Evolutionary conservation across 805 yeast genomes (phyloP), one percentile per base, ranked within the genome.

Genomic region (Ogataea ganodermae): DNA sequence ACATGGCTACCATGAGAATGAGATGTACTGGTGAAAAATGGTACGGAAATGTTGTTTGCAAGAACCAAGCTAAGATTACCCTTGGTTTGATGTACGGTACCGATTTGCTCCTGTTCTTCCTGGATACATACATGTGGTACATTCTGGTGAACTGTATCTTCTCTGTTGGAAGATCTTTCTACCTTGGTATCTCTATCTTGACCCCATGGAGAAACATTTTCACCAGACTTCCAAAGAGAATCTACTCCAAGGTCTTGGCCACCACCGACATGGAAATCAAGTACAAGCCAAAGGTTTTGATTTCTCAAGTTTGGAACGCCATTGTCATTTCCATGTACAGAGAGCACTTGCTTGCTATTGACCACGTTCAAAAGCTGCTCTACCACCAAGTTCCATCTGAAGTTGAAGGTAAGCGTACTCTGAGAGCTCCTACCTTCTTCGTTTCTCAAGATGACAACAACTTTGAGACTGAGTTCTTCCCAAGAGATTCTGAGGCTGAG

Each of bases 151-250:
- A 92, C 81, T 86, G 96, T 71, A 80, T 89, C 58, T 91, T 89
- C 82, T 92, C 98, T 52, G 89, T 94, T 63, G 97, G 96, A 61
- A 89, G 96, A 68, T 94, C 99, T 13, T 94, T 94, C 80, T 94
- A 92, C 79, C 80, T 95, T 71, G 99, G 99, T 86, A 91, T 94
- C 62, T 94, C 99, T 38, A 92, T 94, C 57, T 83, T 91, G 78
- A 94, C 99, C 35, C 99, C 99, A 53, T 94, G 99, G 99, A 89
- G 98, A 82, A 94, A 95, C 70, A 91, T 94, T 60, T 94, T 92
- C 78, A 84, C 97, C 45, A 85, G 99, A 72, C 76, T 94, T 68
- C 99, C 99, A 68, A 94, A 94, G 84, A 89, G 99, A 83, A 89
- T 94, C 59, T 95, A 94, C 78, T 89, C 97, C 47, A 94, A 94